A percentile compares a stretch with the other conserved stretches of the same genome.
Evolutionary conservation across 164 flowering plant species (phyloP).

Genomic region (Aristolochia fimbriata): DNA sequence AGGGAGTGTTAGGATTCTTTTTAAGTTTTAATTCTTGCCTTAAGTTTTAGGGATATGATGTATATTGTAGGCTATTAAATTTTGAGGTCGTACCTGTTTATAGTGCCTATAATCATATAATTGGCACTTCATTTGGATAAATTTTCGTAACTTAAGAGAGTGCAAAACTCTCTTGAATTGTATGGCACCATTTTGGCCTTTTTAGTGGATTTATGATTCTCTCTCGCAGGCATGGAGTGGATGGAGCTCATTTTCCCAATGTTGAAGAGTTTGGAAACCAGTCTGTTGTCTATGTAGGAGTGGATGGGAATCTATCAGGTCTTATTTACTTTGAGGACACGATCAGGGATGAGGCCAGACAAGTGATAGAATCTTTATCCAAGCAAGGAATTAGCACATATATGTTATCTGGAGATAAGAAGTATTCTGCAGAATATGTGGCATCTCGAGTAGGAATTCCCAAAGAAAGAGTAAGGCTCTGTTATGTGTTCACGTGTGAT

Average conservation of each 20-base stretch:
- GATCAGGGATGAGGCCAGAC: conserved; percentile 83
- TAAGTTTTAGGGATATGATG: too few species aligned
- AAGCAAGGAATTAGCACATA: conserved; percentile 60
- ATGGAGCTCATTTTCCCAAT: conserved; percentile 31
- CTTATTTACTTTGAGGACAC: conserved; percentile 85
- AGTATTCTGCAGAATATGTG: conserved; percentile 78
- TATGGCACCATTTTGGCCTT: too few species aligned
- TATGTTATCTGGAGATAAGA: conserved; percentile 93
- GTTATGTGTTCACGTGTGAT: background rate
- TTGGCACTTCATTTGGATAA: too few species aligned
- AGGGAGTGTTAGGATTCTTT: too few species aligned
- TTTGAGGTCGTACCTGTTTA: too few species aligned
- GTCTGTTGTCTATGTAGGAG: conserved; percentile 80
- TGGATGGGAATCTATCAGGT: conserved; percentile 68
- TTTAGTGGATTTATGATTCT: too few species aligned
- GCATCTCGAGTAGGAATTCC: conserved; percentile 88
- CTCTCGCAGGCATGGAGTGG: conserved; percentile 71
- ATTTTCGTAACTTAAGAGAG: too few species aligned
- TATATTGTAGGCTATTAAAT: too few species aligned
- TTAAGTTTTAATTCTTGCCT: too few species aligned
- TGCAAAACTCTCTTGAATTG: too few species aligned
- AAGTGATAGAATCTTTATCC: conserved; percentile 55
- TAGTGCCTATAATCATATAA: too few species aligned
- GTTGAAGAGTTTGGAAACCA: conserved; percentile 52
- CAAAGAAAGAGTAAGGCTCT: conserved; percentile 52